A percentile compares a stretch with the other conserved stretches of the same genome.
Conservation (phyloP, 2,329 filamentous ascomycete species). For the Penicillium sp. region DNA sequence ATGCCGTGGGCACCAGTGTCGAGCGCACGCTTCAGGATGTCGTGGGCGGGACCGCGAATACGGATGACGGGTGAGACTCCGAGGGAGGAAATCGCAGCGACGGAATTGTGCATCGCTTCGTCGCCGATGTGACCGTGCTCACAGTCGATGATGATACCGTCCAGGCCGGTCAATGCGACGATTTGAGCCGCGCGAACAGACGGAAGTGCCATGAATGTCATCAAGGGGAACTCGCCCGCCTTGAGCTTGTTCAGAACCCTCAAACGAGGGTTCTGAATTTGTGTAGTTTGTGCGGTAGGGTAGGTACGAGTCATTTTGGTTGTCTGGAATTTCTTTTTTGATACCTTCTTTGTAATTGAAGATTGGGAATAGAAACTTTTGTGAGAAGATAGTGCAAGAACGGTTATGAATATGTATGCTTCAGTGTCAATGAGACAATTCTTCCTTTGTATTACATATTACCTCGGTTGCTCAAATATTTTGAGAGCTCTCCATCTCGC, state of each 20-base stretch:
- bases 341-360: neutral
- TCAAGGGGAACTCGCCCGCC: constrained; percentile 45
- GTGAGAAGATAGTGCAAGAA: neutral
- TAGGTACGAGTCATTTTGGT: constrained; percentile 24
- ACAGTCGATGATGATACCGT: constrained; percentile 60
- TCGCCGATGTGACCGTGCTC: constrained; percentile 35
- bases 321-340: neutral
- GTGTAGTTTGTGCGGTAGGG: constrained; percentile 36
- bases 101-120: constrained; percentile 34
- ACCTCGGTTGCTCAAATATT: neutral
- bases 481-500: neutral
- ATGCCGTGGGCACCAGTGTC: constrained; percentile 51
- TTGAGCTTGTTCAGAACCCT: constrained; percentile 51
- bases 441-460: neutral
- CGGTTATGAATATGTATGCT: neutral
- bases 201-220: constrained; percentile 57
- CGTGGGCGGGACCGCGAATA: constrained; percentile 24
- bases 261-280: constrained; percentile 47
- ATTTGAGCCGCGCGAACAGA: constrained; percentile 55
- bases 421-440: neutral
- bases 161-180: constrained; percentile 66
- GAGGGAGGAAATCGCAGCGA: constrained; percentile 29
- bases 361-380: too few relatives aligned
- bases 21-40: constrained; percentile 30
- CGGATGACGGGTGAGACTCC: constrained; percentile 31